A percentile compares a stretch with the other conserved stretches of the same genome.
These are phyloP conservation scores for Saccharomycopsis malanga DNA, from an alignment of 805 yeast species.

Conservation along the genomic window DNA sequence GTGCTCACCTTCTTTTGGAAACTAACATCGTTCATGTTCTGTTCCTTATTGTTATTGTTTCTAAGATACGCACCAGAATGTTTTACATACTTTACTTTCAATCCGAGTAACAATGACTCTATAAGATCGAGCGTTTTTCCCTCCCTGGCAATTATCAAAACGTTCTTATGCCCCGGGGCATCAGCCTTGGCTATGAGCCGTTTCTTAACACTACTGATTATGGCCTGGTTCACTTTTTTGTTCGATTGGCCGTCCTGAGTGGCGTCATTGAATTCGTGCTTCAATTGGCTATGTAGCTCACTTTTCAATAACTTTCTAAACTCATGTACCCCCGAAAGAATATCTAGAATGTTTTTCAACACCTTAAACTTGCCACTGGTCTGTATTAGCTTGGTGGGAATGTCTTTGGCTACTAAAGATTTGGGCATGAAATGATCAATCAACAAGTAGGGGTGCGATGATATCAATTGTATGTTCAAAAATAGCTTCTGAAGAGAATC, in stretches of 20 bases:
- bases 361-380: constrained; percentile 82
- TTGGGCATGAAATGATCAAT: constrained; percentile 85
- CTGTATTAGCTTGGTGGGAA: constrained; percentile 61
- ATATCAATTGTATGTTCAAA: constrained; percentile 67
- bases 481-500: constrained; percentile 73
- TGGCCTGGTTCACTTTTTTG: constrained; percentile 15
- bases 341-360: constrained; percentile 53
- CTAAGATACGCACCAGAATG: constrained; percentile 58
- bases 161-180: constrained; percentile 32
- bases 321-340: constrained; percentile 34
- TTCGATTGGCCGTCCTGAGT: neutral
- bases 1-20: constrained; percentile 2
- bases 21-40: neutral
- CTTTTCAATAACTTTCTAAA: constrained; percentile 22
- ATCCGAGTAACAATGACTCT: constrained; percentile 65
- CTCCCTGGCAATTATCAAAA: constrained; percentile 66
- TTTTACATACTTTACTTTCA: constrained; percentile 47
- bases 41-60: constrained; percentile 27
- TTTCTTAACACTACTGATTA: constrained; percentile 11
- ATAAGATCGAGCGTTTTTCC: constrained; percentile 64
- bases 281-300: constrained; percentile 4
- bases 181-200: constrained; percentile 3
- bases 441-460: constrained; percentile 82
- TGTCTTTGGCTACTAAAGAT: constrained; percentile 61
- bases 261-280: constrained; percentile 6